These are phyloP conservation scores for Aureobasidium sp. DNA, from an alignment of 2,329 filamentous ascomycete species.

Conservation along the genomic window DNA sequence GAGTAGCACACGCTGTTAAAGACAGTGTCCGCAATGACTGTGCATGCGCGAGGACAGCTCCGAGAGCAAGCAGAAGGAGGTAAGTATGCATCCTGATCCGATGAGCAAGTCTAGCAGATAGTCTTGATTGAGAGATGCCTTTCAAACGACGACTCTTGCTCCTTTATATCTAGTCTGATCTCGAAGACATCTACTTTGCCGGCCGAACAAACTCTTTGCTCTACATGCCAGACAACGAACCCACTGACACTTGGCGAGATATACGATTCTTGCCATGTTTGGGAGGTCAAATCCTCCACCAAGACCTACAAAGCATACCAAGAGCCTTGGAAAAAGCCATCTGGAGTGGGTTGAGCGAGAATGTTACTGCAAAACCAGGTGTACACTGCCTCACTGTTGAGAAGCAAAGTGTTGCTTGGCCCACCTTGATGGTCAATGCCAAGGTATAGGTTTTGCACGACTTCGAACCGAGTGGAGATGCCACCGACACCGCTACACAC, in stretches of 20 bases:
- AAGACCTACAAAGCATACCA: neutral
- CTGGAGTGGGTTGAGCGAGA: neutral
- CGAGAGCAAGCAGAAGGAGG: neutral
- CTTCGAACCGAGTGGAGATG: neutral
- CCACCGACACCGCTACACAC: neutral
- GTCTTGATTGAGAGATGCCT: neutral
- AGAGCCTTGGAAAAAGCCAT: slow-evolving; percentile 5
- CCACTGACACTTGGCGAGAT: neutral
- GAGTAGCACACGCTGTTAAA: slow-evolving; percentile 2
- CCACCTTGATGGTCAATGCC: slow-evolving; percentile 13
- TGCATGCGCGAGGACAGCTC: neutral
- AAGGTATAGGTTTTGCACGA: slow-evolving; percentile 1
- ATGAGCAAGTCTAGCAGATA: neutral
- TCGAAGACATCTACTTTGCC: neutral
- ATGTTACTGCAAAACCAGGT: neutral
- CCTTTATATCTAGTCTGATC: neutral
- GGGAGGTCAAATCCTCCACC: neutral
- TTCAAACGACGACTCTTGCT: neutral
- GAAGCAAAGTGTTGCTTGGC: slow-evolving; percentile 9
- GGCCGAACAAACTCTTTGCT: neutral
- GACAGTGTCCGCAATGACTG: neutral
- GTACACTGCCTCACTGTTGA: neutral
- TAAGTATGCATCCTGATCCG: neutral
- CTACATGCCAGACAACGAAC: neutral
- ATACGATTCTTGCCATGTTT: neutral